Base-by-base conservation (phyloP, 2,329 filamentous ascomycete genomes). In the Fusarium solani-melongenae region DNA sequence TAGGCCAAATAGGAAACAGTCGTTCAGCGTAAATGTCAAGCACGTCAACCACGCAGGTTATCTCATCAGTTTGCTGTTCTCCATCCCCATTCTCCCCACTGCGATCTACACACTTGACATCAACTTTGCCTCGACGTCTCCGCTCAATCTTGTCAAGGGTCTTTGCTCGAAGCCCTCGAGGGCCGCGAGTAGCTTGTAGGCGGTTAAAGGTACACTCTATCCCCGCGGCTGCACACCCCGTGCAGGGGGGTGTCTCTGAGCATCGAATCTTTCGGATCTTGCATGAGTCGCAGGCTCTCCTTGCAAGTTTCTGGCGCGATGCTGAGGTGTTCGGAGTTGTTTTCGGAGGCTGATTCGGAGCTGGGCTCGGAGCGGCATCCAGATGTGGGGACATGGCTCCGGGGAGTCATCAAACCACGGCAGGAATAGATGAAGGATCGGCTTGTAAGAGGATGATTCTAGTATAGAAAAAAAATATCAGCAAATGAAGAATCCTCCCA, bases 201-300 rank as follows among this genome's bases (percentile, higher is more conserved):
- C 83, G 84, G 66, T 84, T 83, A 76, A 88, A 88, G n/a, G 86
- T 88, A 76, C 87, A 88, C 17, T 84, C 81, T 59, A 88, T 83
- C 9, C 83, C 81, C 3, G 84, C 82, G 17, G 83, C 81, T 27
- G 79, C 75, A 71, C 87, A 88, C 11, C 84, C 82, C 29, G 79
- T 79, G 66, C 87, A 88, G 8, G 87, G 87, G 24, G 84, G 80
- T 2, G 80, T 79, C 57, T 86, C 87, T 15, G 83, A 84, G 76
- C 87, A 88, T 55, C 84, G 83, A 67, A 88, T 84, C 79, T 88
- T 88, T 63, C 87, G 83, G 46, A 88, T 83, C 79, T 87, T 88
- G 80, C 87, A 88, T 22, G 83, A 85, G 69, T 88, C 86, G 76
- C 86, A 88, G 12, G 86, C 86, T 33, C 85, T 76, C 66, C 76